phyloP scores from a whole-genome alignment of 192 early-diverging fungal genomes.

The Coemansia sp. region DNA sequence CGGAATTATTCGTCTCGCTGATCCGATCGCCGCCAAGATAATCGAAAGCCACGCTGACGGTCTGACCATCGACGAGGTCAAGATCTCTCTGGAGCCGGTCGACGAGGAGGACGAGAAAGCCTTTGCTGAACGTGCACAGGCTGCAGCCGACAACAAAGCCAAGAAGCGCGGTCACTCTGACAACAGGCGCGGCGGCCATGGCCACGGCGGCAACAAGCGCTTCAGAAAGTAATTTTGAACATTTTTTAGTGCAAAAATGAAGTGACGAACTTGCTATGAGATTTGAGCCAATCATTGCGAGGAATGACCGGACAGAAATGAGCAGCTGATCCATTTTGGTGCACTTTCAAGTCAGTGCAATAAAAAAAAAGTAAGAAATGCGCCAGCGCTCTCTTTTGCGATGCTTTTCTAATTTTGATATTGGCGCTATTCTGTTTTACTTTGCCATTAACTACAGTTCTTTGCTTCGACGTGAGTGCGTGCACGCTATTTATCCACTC shows the following conservation, averaged over 20 bases:
- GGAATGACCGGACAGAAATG: constrained; percentile 5
- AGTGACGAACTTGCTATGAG: not conserved
- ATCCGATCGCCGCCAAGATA: constrained; percentile 22
- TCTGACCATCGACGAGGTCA: constrained; percentile 20
- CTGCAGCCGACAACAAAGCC: constrained; percentile 7
- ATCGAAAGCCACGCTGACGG: constrained; percentile 31
- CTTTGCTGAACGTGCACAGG: constrained; percentile 37
- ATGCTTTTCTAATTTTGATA: not conserved
- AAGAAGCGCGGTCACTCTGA: constrained; percentile 7
- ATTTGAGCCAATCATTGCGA: not conserved
- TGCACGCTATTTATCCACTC: not conserved
- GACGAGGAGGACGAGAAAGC: constrained; percentile 31
- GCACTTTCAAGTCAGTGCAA: not conserved
- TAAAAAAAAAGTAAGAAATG: too few relatives aligned
- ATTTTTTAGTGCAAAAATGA: too few relatives aligned
- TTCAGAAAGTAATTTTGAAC: not conserved
- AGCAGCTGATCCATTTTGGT: not conserved
- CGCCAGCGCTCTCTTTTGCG: not conserved
- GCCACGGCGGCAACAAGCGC: constrained; percentile 16
- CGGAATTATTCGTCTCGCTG: constrained; percentile 42
- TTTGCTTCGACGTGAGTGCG: not conserved
- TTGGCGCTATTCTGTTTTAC: not conserved
- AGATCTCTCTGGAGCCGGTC: constrained; percentile 19
- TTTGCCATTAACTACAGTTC: too few relatives aligned
- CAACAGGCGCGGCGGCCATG: constrained; percentile 5